A percentile compares a stretch with the other conserved stretches of the same genome.
Conservation (phyloP, 495 filamentous ascomycete genomes). For the Penicillium canariense region DNA sequence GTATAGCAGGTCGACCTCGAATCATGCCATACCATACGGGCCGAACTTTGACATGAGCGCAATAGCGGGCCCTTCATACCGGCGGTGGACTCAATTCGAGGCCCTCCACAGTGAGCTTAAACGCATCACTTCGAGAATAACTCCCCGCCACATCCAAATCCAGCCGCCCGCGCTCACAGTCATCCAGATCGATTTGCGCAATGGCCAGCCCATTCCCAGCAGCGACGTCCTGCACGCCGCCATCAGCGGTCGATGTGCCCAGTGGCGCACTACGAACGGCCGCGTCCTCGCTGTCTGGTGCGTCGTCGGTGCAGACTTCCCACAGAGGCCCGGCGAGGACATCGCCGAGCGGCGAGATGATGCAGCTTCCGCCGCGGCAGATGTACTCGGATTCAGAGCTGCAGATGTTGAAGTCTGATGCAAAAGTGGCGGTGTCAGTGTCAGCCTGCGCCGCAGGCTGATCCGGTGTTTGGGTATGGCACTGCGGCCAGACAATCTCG, state of each 20-base stretch:
- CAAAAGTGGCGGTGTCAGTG: not conserved
- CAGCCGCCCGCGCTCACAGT: slow-evolving; percentile 58
- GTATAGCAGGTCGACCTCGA: too few relatives aligned
- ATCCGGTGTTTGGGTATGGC: not conserved
- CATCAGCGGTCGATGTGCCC: slow-evolving; percentile 1
- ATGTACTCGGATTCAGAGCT: not conserved
- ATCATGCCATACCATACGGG: too few relatives aligned
- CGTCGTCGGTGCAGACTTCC: slow-evolving; percentile 63
- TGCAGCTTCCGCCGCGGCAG: slow-evolving; percentile 70
- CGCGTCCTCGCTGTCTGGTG: slow-evolving; percentile 1
- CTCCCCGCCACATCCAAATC: slow-evolving; percentile 71
- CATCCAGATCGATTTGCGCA: slow-evolving; percentile 56
- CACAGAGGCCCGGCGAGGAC: slow-evolving; percentile 77
- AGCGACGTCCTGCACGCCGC: not conserved
- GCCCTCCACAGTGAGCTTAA: slow-evolving; percentile 71
- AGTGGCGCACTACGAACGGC: not conserved
- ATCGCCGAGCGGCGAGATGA: slow-evolving; percentile 73
- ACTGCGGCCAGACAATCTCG: slow-evolving; percentile 51
- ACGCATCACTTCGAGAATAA: slow-evolving; percentile 76
- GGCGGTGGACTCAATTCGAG: slow-evolving; percentile 66
- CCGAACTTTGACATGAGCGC: too few relatives aligned
- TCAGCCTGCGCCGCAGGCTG: too few relatives aligned
- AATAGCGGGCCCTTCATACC: slow-evolving; percentile 1
- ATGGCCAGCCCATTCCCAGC: slow-evolving; percentile 37
- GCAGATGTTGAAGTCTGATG: not conserved